Evolutionary conservation across 257 asterid species (phyloP), one percentile per base, ranked within the genome.

Genomic region (Scutellaria minor): DNA sequence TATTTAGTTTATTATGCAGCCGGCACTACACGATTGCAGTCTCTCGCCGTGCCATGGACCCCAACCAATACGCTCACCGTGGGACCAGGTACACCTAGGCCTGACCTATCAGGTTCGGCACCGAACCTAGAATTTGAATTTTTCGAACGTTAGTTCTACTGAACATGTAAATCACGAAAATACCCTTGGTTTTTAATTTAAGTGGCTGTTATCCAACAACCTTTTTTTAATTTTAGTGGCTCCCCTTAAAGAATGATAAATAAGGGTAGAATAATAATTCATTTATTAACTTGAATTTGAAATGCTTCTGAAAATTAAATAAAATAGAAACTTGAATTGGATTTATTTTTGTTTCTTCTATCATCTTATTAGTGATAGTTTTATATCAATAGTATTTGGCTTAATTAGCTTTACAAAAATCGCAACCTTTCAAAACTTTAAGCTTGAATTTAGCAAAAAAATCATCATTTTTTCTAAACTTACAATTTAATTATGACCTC

Each of bases 61-160:
- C 78, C 77, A 71, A 9, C 54, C 20, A 40, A 42, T 1, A 15
- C 79, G 75, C 83, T 52, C 79, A 48, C 5, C 6, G 50, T 61
- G 79, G 84, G 81, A 10, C 87, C 82, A 46, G n/a, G 41, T 10
- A 61, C 66, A 54, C 64, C 24, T 57, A 82, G 80, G 40, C 31
- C 86, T 42, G 48, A 74, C 82, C 83, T 59, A 31, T 22, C 72
- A 80, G 91, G 83, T 82, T 75, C 83, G 92, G 84, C 5, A 62
- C 87, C 93, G 78, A 86, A 75, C 93, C 90, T 58, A 47, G 3
- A 59, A 75, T 89, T 91, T 87, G 93, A 91, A 91, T 64, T 37
- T 48, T 87, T 80, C 78, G 95, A 89, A 87, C 97, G 96, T 91
- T 91, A 78, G 75, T 55, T 58, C 42, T 31, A 39, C 42, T 52